These are phyloP conservation scores for Penicillium sp. DNA, from an alignment of 2,329 filamentous ascomycete species.

Conservation along the genomic window DNA sequence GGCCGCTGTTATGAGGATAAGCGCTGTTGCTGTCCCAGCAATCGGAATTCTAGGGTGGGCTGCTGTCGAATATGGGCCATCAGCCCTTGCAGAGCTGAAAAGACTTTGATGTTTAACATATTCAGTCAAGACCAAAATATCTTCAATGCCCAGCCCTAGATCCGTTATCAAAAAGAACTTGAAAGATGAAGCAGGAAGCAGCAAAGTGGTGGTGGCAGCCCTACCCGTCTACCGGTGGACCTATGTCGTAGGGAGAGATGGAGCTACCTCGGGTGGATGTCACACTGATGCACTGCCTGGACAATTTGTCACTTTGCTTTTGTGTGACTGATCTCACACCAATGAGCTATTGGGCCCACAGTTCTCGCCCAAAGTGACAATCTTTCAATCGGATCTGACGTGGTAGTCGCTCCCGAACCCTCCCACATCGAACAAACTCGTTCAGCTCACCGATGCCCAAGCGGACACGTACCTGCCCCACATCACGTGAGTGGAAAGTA, in stretches of 20 bases:
- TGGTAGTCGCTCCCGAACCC: not conserved
- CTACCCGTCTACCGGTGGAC: not conserved
- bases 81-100: no score
- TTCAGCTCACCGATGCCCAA: not conserved
- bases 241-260: no score
- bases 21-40: no score
- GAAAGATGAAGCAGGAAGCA: no score
- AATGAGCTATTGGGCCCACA: not conserved
- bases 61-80: no score
- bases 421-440: not conserved
- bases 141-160: not conserved
- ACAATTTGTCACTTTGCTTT: not conserved
- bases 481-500: not conserved
- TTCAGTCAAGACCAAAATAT: no score
- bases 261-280: not conserved
- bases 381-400: not conserved
- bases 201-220: not conserved
- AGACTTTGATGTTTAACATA: no score
- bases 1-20: no score
- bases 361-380: not conserved
- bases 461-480: not conserved
- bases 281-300: not conserved
- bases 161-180: no score
- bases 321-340: not conserved
- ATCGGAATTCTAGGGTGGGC: no score